Base-by-base conservation (phyloP, 179 eudicot species). In the Kewa caespitosa region DNA sequence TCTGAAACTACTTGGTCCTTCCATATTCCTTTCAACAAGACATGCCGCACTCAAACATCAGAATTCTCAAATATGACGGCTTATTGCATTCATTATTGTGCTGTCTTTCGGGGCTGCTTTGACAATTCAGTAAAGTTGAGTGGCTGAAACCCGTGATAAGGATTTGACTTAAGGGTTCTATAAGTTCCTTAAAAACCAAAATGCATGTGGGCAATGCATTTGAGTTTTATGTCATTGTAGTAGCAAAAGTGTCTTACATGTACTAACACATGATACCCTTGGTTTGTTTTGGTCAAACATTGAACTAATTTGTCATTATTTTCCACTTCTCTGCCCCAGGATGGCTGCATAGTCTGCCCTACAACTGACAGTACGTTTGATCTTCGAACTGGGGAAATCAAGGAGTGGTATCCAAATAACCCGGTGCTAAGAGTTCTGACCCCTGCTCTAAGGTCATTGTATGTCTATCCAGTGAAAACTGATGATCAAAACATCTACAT, bases 391-490 rank as follows among this genome's bases (percentile, higher is more conserved):
- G 98, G 98, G 64, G 87, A 85, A 32, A 82, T 92, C 68, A 92
- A 83, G 82, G 96, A 94, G 37, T 94, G 98, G 97, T 94, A 92
- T 86, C 98, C 98, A 14, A 94, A 94, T 25, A 94, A 94, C 80
- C 94, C 98, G 0, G 97, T 94, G 59, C 85, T 92, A 62, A 85
- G 97, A 82, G 86, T 80, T 75, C 92, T 94, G 67, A 94, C 97
- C n/a, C 97, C 98, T 67, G 78, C 92, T 78, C 81, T 92, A 74
- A 90, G 96, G 77, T 76, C 78, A 69, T 82, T 94, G 71, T 94
- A 72, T 37, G 86, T 94, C 38, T 94, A 86, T 78, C 96, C 97
- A 0, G 96, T 82, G 52, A 94, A 88, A 89, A 85, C 80, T 46
- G 96, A 92, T 76, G 92, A 85, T 20, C 83, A 89, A 69, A 92